A percentile compares a stretch with the other conserved stretches of the same genome.
Conservation (phyloP, 331 rosid genomes). For the Stylosanthes scabra region DNA sequence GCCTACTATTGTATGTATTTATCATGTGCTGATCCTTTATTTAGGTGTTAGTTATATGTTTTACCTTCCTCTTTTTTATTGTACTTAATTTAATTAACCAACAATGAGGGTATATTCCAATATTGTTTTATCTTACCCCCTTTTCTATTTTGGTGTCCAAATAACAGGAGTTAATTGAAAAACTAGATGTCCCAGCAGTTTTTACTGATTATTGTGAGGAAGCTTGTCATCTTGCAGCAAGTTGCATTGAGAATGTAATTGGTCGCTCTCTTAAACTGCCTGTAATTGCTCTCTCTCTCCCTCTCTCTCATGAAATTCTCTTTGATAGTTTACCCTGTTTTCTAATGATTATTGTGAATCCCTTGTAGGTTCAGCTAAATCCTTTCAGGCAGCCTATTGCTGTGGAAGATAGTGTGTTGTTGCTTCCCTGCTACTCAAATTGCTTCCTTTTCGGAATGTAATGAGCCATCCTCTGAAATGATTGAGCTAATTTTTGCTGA, state of each 20-base stretch:
- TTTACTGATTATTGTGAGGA: slow-evolving; percentile 95
- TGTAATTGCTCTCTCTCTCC: slow-evolving; percentile 37
- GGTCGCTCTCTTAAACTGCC: slow-evolving; percentile 61
- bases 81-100: neutral
- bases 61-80: neutral
- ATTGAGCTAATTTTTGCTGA: neutral
- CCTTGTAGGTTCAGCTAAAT: slow-evolving; percentile 81
- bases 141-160: slow-evolving; percentile 13
- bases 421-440: slow-evolving; percentile 92
- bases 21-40: slow-evolving; percentile 26
- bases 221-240: slow-evolving; percentile 91
- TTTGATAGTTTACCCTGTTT: slow-evolving; percentile 14
- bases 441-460: slow-evolving; percentile 84
- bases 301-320: neutral
- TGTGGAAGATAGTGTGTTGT: slow-evolving; percentile 70
- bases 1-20: slow-evolving; percentile 71
- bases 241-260: slow-evolving; percentile 64
- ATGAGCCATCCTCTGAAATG: slow-evolving; percentile 30
- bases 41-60: slow-evolving; percentile 24
- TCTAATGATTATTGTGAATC: slow-evolving; percentile 7
- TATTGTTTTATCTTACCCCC: slow-evolving; percentile 5
- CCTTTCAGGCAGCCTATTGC: slow-evolving; percentile 91
- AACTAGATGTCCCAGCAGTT: slow-evolving; percentile 66
- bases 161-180: slow-evolving; percentile 67
- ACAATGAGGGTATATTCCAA: neutral